phyloP scores from a whole-genome alignment of 2,329 filamentous ascomycete species.

The Ophiocordyceps australis region DNA sequence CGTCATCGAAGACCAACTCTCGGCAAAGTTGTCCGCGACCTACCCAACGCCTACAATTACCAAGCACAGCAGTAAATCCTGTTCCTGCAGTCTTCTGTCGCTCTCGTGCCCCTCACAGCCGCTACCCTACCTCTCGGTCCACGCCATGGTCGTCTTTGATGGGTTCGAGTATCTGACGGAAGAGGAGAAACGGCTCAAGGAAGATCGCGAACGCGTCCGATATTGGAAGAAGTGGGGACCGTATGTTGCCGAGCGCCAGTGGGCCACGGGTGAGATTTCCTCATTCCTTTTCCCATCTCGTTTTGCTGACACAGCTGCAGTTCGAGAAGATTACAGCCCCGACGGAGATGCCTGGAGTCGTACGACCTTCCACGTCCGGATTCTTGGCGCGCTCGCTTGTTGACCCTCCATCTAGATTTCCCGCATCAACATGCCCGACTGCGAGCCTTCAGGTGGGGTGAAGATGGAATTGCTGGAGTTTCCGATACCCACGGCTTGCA shows the following conservation, averaged over 20 bases:
- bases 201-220: constrained; percentile 65
- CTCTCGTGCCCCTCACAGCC: constrained; percentile 3
- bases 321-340: constrained; percentile 78
- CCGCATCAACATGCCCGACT: constrained; percentile 82
- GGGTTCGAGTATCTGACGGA: constrained; percentile 72
- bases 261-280: constrained; percentile 60
- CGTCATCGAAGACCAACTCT: too few species aligned
- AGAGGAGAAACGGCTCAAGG: constrained; percentile 77
- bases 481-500: constrained; percentile 78
- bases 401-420: constrained; percentile 47
- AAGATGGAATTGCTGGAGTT: constrained; percentile 91
- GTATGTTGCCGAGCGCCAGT: constrained; percentile 85
- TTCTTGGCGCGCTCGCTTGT: constrained; percentile 1
- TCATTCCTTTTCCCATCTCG: background rate
- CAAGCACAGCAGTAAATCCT: too few species aligned
- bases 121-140: constrained; percentile 1
- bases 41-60: too few species aligned
- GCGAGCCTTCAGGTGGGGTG: constrained; percentile 84
- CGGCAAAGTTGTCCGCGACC: too few species aligned
- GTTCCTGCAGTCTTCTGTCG: constrained; percentile 1
- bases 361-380: constrained; percentile 27
- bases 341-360: constrained; percentile 93
- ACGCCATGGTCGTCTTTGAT: constrained; percentile 73
- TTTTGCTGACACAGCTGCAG: constrained; percentile 16
- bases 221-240: constrained; percentile 99